Conservation (phyloP, 2,329 filamentous ascomycete genomes). For the Thelonectria blattea region DNA sequence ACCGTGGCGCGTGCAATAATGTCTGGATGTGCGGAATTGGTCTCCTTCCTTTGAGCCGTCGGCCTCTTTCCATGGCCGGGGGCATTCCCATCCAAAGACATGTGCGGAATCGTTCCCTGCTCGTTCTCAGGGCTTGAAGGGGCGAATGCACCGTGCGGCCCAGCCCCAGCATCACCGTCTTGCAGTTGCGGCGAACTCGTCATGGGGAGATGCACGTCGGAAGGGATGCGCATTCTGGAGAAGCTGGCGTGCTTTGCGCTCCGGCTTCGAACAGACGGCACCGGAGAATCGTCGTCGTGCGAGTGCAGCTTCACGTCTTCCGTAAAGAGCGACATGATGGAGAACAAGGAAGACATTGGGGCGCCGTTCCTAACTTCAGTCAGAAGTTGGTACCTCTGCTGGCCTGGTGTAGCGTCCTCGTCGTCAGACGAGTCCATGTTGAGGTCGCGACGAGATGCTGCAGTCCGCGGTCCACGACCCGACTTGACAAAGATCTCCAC, state of each 20-base stretch:
- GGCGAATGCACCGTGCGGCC: constrained; percentile 23
- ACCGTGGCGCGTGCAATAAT: constrained; percentile 95
- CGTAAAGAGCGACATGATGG: constrained; percentile 94
- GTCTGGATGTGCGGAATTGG: constrained; percentile 88
- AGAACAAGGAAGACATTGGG: constrained; percentile 98
- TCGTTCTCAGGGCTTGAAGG: constrained; percentile 22
- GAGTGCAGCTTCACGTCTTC: constrained; percentile 86
- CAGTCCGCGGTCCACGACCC: constrained; percentile 56
- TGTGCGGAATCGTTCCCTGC: constrained; percentile 65
- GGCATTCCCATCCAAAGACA: constrained; percentile 67
- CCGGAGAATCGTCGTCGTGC: constrained; percentile 61
- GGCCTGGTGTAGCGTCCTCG: constrained; percentile 70
- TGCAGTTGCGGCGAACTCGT: constrained; percentile 50
- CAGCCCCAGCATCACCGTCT: constrained; percentile 26
- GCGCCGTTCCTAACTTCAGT: constrained; percentile 98
- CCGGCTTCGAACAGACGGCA: constrained; percentile 34
- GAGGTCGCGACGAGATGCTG: constrained; percentile 31
- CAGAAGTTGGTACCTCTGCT: constrained; percentile 90
- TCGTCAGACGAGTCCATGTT: constrained; percentile 60
- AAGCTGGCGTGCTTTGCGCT: constrained; percentile 40
- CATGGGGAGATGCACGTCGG: constrained; percentile 41
- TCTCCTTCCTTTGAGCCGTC: constrained; percentile 48
- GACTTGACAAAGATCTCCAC: constrained; percentile 99
- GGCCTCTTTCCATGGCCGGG: constrained; percentile 45
- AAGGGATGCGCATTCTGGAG: constrained; percentile 28